Evolutionary conservation across 306 rosid genomes (phyloP), one percentile per base, ranked within the genome.

Genomic region (Citrullus mucosospermus): DNA sequence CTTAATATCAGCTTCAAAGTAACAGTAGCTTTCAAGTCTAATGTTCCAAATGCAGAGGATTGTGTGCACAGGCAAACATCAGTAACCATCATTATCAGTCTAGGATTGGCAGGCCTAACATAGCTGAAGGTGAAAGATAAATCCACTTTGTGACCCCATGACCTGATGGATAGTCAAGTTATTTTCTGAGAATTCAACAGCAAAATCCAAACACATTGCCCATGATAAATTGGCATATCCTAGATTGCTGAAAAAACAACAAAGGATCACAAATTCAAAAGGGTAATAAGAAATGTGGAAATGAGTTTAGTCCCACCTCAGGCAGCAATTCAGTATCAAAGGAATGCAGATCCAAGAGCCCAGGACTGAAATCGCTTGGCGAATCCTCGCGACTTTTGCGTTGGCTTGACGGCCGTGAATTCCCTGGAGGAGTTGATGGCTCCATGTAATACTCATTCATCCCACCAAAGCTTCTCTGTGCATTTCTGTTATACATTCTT

Each of bases 261-360:
- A 14, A 22, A 78, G 81, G 41, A 67, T 69, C 59, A 13, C 48
- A 32, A 25, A 54, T 22, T 78, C 62, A n/a, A 34, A 53, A 39
- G 55, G 30, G 32, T 30, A 50, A 54, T 9, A 71, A 12, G 74
- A 48, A 28, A 38, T 72, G 73, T 44, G 50, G 68, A 70, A 80
- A 76, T 66, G 73, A 28, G 48, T 55, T 66, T 61, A 28, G 41
- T 34, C 69, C 56, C 72, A 96, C 99, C 90, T 96, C 97, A 57
- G 99, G 91, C 51, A 96, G 84, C 85, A 96, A 93, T 85, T 92
- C 98, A 7, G 99, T 93, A 82, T 96, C 98, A 55, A 90, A 85
- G 2, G 99, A 91, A 85, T 96, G 98, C 91, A 96, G 91, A 88
- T 96, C 99, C 87, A 96, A 77, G 58, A 96, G 89, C 46, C 99